phyloP scores from a whole-genome alignment of 768 basidiomycete genomes.

The Lentinula detonsa region DNA sequence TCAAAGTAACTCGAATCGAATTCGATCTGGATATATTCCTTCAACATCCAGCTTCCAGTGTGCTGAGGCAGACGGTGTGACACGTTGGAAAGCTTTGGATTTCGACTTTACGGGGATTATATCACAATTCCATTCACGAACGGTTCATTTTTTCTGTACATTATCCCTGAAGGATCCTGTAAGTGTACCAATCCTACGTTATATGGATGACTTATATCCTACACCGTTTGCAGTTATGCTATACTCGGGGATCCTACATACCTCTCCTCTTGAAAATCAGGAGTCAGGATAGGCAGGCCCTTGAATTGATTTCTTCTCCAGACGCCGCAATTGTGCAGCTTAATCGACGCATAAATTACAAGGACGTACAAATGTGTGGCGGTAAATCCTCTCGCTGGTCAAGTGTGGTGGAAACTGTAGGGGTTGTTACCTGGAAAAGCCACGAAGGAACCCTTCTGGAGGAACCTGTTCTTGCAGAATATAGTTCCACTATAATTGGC shows the following conservation, averaged over 20 bases:
- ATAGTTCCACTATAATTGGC: neutral
- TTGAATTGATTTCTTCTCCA: constrained; percentile 10
- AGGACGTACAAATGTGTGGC: constrained; percentile 6
- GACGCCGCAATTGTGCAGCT: constrained; percentile 1
- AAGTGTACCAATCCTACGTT: neutral
- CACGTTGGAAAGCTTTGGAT: constrained; percentile 18
- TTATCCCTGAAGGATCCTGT: constrained; percentile 3
- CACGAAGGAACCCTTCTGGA: neutral
- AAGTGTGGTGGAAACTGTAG: neutral
- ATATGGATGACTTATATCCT: neutral
- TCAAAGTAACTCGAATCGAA: constrained; percentile 19
- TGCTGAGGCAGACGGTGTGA: constrained; percentile 8
- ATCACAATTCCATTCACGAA: neutral
- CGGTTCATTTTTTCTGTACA: neutral
- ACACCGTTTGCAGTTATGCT: constrained; percentile 5
- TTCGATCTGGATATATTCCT: neutral
- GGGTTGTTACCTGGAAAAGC: neutral
- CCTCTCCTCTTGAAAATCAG: constrained; percentile 4
- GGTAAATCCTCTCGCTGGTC: constrained; percentile 5
- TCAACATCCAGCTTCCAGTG: neutral
- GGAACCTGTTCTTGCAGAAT: neutral
- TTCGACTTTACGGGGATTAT: neutral
- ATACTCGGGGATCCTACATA: constrained; percentile 11
- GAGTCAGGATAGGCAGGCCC: constrained; percentile 7
- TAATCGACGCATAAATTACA: constrained; percentile 4